Evolutionary conservation across 2,329 filamentous ascomycete genomes (phyloP).

Genomic region (Alternaria metachromatica): DNA sequence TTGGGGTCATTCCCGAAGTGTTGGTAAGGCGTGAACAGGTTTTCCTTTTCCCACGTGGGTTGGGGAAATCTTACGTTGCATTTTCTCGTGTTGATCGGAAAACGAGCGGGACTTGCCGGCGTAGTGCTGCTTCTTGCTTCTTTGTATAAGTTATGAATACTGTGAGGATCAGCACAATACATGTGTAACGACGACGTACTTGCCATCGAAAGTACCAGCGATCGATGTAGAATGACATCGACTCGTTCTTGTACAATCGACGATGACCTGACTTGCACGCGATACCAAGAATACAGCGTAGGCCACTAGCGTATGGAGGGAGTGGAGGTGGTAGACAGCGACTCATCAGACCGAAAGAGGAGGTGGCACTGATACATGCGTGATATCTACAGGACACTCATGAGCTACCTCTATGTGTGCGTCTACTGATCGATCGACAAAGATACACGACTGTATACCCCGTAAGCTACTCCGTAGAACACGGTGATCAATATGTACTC

Average conservation of each 20-base stretch:
- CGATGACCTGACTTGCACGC: background rate
- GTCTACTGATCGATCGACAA: background rate
- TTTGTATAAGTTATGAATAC: background rate
- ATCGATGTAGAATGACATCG: background rate
- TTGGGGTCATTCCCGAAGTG: background rate
- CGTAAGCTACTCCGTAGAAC: background rate
- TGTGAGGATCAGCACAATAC: background rate
- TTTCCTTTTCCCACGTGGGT: slow-evolving; percentile 2
- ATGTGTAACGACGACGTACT: background rate
- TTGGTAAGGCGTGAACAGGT: background rate
- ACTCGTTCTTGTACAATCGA: background rate
- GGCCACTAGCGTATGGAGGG: background rate
- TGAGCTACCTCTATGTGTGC: background rate
- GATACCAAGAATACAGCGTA: background rate
- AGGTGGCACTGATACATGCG: background rate
- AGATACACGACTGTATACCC: background rate
- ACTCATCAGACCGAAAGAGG: background rate
- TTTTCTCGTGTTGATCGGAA: background rate
- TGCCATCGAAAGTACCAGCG: background rate
- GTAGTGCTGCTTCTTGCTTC: background rate
- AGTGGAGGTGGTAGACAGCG: background rate
- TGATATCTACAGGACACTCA: background rate
- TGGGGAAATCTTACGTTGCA: background rate
- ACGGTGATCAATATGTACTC: background rate
- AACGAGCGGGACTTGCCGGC: background rate